These are phyloP conservation scores for Kwoniella mangroviensis DNA, from an alignment of 768 basidiomycete species.

Conservation along the genomic window DNA sequence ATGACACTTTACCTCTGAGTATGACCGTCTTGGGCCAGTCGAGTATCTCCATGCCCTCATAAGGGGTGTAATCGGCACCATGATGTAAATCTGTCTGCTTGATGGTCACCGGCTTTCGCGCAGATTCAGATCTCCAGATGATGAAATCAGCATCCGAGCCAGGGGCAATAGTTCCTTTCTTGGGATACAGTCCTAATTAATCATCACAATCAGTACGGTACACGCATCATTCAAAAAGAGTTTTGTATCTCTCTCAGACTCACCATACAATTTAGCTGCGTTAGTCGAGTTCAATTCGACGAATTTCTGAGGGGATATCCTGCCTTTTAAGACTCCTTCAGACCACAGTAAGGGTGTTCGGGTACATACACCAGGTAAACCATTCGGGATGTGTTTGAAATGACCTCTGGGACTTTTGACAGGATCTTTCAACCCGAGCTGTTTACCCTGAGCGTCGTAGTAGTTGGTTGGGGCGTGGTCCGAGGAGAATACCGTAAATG, in stretches of 20 bases:
- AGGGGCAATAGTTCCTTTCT: conserved; percentile 54
- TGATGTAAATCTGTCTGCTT: conserved; percentile 21
- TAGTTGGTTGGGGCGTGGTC: conserved; percentile 56
- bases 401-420: conserved; percentile 33
- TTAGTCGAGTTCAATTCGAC: conserved; percentile 57
- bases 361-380: conserved; percentile 58
- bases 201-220: background rate
- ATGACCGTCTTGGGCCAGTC: conserved; percentile 56
- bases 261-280: conserved; percentile 56
- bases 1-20: conserved; percentile 34
- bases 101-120: conserved; percentile 9
- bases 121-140: conserved; percentile 46
- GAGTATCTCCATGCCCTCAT: conserved; percentile 54
- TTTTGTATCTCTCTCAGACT: background rate
- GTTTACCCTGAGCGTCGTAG: conserved; percentile 50
- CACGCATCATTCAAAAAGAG: too few relatives aligned
- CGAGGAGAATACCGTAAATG: conserved; percentile 55
- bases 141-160: conserved; percentile 57
- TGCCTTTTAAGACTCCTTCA: conserved; percentile 54
- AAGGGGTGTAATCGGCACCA: conserved; percentile 53
- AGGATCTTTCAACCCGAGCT: conserved; percentile 15
- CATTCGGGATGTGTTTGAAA: conserved; percentile 57
- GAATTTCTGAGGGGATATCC: conserved; percentile 54
- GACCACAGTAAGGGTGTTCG: conserved; percentile 54
- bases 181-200: conserved; percentile 17